Evolutionary conservation across 2,329 filamentous ascomycete genomes (phyloP), one percentile per base, ranked within the genome.

Genomic region (Septoria petroselini): DNA sequence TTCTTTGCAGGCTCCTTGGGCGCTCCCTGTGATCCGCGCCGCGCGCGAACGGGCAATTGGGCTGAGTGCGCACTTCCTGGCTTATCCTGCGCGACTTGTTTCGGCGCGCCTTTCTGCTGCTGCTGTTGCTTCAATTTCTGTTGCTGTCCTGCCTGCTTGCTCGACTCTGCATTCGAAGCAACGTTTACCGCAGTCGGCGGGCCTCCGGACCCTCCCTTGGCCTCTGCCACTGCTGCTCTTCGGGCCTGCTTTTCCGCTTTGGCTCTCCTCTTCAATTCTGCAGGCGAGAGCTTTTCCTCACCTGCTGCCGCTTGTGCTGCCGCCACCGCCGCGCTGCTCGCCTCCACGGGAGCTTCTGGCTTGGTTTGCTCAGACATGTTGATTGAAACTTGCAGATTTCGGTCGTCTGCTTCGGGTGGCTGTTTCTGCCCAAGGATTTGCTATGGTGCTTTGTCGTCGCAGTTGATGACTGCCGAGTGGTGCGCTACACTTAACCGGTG

Each of bases 241-340:
- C 88, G 79, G 39, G 90, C 90, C 44, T 87, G 86, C 73, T 96
- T 97, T 68, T 96, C 91, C 25, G 88, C 91, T 69, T 95, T 91
- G 54, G 86, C 85, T 67, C 82, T 84, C 63, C 91, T 91, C 73
- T 97, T 97, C 64, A 95, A 67, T 70, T 95, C 86, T 15, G 88
- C 89, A 29, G 79, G 79, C 1, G 86, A 82, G 25, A 87, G 73
- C 67, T 88, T 86, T 61, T 67, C 62, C 38, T 69, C 65, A 29
- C 30, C 40, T 21, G 23, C 17, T 18, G 15, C 33, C 18, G 35
- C 35, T 38, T 15, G 9, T 21, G 35, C 18, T 23, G 17, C 34
- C 23, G 58, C 63, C 12, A 44, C 48, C 18, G 53, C 54, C n/a
- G 53, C 29, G 15, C 51, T 48, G 29, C 41, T 41, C 21, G 48